Percentiles rank a stretch among this genome's conserved stretches.
Conservation (phyloP, 2,329 filamentous ascomycete genomes). For the Zymoseptoria passerinii region DNA sequence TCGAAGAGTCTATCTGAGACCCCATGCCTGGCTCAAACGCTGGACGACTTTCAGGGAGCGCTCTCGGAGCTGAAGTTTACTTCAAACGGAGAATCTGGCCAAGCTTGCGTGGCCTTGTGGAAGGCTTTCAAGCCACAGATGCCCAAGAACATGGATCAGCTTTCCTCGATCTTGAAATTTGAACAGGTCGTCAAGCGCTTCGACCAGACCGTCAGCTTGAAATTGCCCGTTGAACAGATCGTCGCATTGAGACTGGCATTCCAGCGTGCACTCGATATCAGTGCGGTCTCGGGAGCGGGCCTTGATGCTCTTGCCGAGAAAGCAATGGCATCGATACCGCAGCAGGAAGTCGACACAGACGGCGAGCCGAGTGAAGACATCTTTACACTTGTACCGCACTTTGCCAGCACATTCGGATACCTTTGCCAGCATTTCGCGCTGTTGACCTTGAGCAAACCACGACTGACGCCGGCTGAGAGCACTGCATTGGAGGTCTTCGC, state of each 20-base stretch:
- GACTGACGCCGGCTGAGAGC: constrained; percentile 1
- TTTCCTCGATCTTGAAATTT: constrained; percentile 34
- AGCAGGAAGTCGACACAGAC: neutral
- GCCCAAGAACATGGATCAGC: constrained; percentile 32
- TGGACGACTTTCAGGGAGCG: neutral
- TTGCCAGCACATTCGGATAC: constrained; percentile 39
- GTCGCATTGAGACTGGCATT: constrained; percentile 21
- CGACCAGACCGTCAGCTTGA: constrained; percentile 28
- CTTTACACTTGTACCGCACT: constrained; percentile 32
- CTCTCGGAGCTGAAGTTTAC: constrained; percentile 1
- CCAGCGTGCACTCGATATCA: constrained; percentile 16
- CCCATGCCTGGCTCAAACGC: neutral
- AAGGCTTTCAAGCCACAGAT: constrained; percentile 56
- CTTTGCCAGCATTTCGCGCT: constrained; percentile 33
- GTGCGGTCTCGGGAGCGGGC: constrained; percentile 6
- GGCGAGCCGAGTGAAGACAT: constrained; percentile 5
- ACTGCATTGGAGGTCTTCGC: constrained; percentile 14
- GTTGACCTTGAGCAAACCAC: constrained; percentile 1
- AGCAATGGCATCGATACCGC: constrained; percentile 12
- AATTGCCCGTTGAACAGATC: constrained; percentile 18
- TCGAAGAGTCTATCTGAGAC: neutral
- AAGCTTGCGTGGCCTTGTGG: constrained; percentile 39
- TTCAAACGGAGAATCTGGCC: constrained; percentile 8
- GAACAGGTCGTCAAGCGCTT: constrained; percentile 41
- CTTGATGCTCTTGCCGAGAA: constrained; percentile 13